Evolutionary conservation across 1,139 yeast genomes (phyloP).

Genomic region (Hansenula sp.): DNA sequence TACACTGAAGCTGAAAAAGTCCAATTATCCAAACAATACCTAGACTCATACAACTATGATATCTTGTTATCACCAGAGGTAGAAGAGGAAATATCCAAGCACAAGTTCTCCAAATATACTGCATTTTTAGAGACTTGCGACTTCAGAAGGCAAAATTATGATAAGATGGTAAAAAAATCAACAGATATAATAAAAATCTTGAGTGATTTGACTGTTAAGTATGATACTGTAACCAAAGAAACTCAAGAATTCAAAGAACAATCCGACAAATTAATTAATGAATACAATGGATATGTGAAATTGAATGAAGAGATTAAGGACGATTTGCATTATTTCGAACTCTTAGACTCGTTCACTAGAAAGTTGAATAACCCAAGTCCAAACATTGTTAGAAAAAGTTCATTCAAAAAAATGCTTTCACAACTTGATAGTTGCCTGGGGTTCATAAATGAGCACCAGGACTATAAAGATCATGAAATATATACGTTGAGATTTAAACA

Average conservation of each 20-base stretch:
- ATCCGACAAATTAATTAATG: slow-evolving; percentile 49
- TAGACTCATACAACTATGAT: slow-evolving; percentile 34
- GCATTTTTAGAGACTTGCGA: slow-evolving; percentile 41
- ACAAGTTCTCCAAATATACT: slow-evolving; percentile 30
- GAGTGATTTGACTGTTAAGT: slow-evolving; percentile 42
- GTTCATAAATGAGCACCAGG: slow-evolving; percentile 43
- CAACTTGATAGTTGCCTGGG: slow-evolving; percentile 58
- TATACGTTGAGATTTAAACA: slow-evolving; percentile 76
- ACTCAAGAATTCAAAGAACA: slow-evolving; percentile 62
- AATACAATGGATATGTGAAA: slow-evolving; percentile 41
- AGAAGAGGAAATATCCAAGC: slow-evolving; percentile 31
- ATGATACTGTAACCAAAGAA: slow-evolving; percentile 53
- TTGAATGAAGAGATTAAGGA: slow-evolving; percentile 47
- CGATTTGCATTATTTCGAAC: slow-evolving; percentile 61
- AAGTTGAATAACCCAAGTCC: slow-evolving; percentile 70
- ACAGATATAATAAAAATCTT: slow-evolving; percentile 38
- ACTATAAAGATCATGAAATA: slow-evolving; percentile 66
- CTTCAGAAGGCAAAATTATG: slow-evolving; percentile 27
- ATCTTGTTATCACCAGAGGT: slow-evolving; percentile 33
- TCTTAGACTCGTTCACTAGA: slow-evolving; percentile 66
- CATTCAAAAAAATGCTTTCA: slow-evolving; percentile 48
- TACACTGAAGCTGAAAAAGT: slow-evolving; percentile 34
- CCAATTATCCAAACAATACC: slow-evolving; percentile 29
- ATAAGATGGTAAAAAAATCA: slow-evolving; percentile 37
- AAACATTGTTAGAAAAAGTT: slow-evolving; percentile 53